Conservation (phyloP, 192 early-diverging fungal genomes). For the Coemansia sp. region DNA sequence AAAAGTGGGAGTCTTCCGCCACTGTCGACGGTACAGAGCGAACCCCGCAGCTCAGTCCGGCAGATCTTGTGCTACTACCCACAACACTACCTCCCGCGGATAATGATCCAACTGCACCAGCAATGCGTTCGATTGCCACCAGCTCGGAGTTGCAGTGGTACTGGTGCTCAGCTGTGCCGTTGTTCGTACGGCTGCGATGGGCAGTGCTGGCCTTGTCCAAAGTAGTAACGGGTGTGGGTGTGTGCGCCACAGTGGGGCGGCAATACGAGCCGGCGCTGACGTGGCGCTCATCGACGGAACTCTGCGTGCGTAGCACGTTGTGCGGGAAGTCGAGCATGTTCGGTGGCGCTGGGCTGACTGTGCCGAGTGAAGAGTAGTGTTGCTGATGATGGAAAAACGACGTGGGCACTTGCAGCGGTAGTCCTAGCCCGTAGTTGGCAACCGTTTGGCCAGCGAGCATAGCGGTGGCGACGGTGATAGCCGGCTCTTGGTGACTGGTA, state of each 20-base stretch:
- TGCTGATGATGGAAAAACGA: neutral
- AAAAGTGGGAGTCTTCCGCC: slow-evolving; percentile 15
- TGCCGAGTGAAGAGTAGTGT: neutral
- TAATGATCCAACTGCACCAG: neutral
- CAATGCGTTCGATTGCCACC: slow-evolving; percentile 21
- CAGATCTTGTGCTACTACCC: neutral
- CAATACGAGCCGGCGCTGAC: neutral
- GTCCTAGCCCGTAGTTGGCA: neutral
- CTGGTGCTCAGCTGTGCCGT: slow-evolving; percentile 51
- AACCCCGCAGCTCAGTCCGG: neutral
- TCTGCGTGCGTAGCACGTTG: slow-evolving; percentile 17
- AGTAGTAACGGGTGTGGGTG: neutral
- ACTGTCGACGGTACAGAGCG: slow-evolving; percentile 40
- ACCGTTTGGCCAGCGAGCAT: neutral
- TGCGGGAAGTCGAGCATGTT: slow-evolving; percentile 45
- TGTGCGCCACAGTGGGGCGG: neutral
- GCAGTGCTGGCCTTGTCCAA: neutral
- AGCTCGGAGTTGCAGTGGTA: slow-evolving; percentile 55
- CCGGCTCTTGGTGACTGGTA: neutral
- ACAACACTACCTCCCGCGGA: neutral
- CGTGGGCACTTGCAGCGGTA: slow-evolving; percentile 11
- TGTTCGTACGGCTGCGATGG: slow-evolving; percentile 23
- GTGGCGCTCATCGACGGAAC: neutral
- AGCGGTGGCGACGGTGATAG: neutral
- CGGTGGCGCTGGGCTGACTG: slow-evolving; percentile 38